These are phyloP conservation scores for Ministeria vibrans DNA, from an alignment of 78 protist species.

Conservation along the genomic window DNA sequence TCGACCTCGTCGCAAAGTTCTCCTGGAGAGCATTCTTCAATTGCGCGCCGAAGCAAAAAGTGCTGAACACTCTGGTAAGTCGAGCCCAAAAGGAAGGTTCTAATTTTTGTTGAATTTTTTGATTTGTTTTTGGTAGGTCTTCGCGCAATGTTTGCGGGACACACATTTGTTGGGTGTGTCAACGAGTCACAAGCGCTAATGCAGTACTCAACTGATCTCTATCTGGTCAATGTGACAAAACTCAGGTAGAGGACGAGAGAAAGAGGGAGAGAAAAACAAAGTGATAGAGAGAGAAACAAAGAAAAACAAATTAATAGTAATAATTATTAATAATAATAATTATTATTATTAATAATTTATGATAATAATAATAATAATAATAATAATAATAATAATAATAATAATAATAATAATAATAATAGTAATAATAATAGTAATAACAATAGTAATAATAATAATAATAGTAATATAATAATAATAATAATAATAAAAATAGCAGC, in stretches of 20 bases:
- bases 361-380: too few species aligned
- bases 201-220: conserved; percentile 47
- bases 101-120: neutral
- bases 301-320: neutral
- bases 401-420: too few species aligned
- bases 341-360: too few species aligned
- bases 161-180: conserved; percentile 52
- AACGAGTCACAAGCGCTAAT: conserved; percentile 27
- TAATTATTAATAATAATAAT: too few species aligned
- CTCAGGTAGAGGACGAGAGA: too few species aligned
- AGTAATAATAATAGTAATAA: too few species aligned
- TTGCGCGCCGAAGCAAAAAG: neutral
- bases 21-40: neutral
- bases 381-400: too few species aligned
- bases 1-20: neutral
- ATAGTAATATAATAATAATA: too few species aligned
- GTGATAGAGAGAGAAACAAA: neutral
- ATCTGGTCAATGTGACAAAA: conserved; percentile 27
- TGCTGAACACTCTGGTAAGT: neutral
- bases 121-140: neutral
- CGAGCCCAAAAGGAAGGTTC: neutral
- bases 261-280: neutral
- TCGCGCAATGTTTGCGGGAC: neutral
- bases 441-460: too few species aligned
- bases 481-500: neutral